These are phyloP conservation scores for Pleoardoris graminearum DNA, from an alignment of 2,329 filamentous ascomycete species.

Conservation along the genomic window DNA sequence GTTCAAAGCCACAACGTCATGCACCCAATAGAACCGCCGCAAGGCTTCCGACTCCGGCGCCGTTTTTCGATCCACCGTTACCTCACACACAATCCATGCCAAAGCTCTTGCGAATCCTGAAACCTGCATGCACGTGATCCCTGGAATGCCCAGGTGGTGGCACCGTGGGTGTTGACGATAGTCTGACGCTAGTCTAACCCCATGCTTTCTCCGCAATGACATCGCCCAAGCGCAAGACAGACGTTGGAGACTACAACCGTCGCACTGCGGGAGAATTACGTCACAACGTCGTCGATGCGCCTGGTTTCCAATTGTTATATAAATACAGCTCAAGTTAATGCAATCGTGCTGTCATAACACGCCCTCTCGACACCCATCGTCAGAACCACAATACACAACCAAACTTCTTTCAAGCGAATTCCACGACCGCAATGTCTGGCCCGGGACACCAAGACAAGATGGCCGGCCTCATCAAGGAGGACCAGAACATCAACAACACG, in stretches of 20 bases:
- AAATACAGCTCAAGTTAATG: no score
- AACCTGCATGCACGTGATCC: no score
- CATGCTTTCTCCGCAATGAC: neutral
- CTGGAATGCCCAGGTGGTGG: no score
- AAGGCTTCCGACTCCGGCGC: no score
- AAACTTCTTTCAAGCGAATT: neutral
- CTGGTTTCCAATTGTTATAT: neutral
- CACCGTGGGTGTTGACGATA: no score
- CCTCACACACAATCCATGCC: no score
- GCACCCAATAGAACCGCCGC: no score
- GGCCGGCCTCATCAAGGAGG: conserved; percentile 14
- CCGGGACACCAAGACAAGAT: conserved; percentile 15
- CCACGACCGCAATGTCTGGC: neutral
- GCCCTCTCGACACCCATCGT: neutral
- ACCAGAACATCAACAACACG: conserved; percentile 21
- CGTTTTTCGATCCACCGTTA: no score
- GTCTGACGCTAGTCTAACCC: no score
- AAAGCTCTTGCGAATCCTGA: no score
- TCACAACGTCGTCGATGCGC: neutral
- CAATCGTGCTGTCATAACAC: no score
- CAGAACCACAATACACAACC: neutral
- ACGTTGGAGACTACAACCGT: neutral
- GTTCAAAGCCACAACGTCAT: no score
- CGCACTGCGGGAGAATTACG: neutral
- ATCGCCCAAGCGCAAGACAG: neutral